phyloP scores from a whole-genome alignment of 1,284 basidiomycete genomes.

The Psilocybe mexicana region DNA sequence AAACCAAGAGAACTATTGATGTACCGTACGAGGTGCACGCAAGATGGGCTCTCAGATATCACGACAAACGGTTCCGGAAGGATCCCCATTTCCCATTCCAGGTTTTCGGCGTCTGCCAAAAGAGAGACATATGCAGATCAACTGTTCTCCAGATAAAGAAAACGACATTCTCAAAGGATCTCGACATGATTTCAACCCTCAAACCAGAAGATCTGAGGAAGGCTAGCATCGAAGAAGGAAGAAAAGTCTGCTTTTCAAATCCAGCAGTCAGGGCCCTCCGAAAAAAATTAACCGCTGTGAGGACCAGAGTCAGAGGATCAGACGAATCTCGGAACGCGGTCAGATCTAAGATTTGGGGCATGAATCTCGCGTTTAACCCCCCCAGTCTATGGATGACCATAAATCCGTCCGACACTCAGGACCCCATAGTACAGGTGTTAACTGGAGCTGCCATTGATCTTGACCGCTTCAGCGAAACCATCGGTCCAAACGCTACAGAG shows the following conservation, averaged over 20 bases:
- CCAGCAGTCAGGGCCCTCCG: slow-evolving; percentile 4
- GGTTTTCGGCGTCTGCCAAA: slow-evolving; percentile 12
- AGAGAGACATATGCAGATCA: slow-evolving; percentile 6
- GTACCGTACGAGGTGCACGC: slow-evolving; percentile 35
- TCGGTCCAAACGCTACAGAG: slow-evolving; percentile 28
- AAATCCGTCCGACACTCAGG: slow-evolving; percentile 32
- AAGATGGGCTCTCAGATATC: slow-evolving; percentile 37
- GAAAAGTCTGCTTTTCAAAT: slow-evolving; percentile 1
- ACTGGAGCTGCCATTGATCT: slow-evolving; percentile 39
- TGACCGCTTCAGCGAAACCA: slow-evolving; percentile 28
- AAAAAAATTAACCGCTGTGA: slow-evolving; percentile 17
- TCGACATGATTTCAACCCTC: neutral
- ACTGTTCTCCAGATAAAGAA: slow-evolving; percentile 11
- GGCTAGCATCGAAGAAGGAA: slow-evolving; percentile 6
- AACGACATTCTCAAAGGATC: neutral
- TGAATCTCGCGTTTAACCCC: slow-evolving; percentile 8
- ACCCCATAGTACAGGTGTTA: slow-evolving; percentile 40
- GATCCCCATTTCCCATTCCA: slow-evolving; percentile 7
- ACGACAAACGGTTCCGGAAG: slow-evolving; percentile 32
- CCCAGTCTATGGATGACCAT: slow-evolving; percentile 32
- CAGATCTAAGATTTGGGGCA: slow-evolving; percentile 24
- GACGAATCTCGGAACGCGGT: slow-evolving; percentile 20
- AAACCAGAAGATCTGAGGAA: slow-evolving; percentile 10
- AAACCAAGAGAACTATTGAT: slow-evolving; percentile 19
- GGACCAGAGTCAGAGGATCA: slow-evolving; percentile 21